phyloP scores from a whole-genome alignment of 2,329 filamentous ascomycete species.

The Trichophyton verrucosum region DNA sequence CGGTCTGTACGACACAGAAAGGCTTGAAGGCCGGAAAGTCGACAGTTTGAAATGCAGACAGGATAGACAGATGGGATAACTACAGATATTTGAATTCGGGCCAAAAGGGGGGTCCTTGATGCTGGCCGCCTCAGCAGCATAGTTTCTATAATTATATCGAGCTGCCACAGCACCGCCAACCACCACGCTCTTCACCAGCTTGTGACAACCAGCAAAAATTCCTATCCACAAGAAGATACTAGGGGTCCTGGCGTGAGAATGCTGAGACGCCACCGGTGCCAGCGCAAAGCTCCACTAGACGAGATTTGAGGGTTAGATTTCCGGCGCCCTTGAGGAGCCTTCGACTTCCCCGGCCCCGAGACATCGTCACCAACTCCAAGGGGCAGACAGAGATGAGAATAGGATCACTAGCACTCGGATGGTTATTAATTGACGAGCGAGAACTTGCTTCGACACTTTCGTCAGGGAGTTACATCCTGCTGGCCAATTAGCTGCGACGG shows the following conservation, averaged over 20 bases:
- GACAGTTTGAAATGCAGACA: too few relatives aligned
- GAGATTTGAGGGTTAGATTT: background rate
- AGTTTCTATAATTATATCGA: too few relatives aligned
- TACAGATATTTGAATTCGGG: background rate
- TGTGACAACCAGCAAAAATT: background rate
- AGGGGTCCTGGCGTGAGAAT: too few relatives aligned
- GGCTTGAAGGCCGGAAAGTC: background rate
- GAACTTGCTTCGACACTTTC: too few relatives aligned
- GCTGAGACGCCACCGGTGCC: background rate
- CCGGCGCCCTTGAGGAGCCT: background rate
- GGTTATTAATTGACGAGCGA: too few relatives aligned
- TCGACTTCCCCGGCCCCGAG: background rate
- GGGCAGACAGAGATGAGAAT: too few relatives aligned
- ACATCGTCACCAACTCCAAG: background rate
- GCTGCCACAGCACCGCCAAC: background rate
- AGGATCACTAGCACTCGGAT: too few relatives aligned
- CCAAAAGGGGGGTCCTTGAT: background rate
- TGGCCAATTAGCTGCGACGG: background rate
- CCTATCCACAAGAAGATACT: background rate
- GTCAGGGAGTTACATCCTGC: too few relatives aligned
- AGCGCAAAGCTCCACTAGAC: background rate
- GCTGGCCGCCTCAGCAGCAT: too few relatives aligned
- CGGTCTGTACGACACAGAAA: background rate
- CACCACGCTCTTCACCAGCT: background rate
- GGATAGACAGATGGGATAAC: background rate